Percentiles rank a stretch among this genome's conserved stretches.
phyloP scores from a whole-genome alignment of 768 basidiomycete species.

The Holtermannia corniformis region DNA sequence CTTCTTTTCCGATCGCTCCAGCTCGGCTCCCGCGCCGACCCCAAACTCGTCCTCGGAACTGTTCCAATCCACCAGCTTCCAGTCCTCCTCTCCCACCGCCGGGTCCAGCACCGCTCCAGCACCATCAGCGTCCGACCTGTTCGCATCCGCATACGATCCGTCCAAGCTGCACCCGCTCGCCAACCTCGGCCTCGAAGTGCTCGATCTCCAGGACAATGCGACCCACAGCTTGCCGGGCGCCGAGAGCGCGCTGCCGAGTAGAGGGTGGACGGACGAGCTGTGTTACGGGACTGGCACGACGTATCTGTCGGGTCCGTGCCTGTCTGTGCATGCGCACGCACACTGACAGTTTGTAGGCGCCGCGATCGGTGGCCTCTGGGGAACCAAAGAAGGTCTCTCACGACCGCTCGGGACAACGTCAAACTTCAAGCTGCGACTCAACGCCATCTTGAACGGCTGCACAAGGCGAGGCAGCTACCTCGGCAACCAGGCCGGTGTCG shows the following conservation, averaged over 20 bases:
- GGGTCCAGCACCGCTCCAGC: conserved; percentile 9
- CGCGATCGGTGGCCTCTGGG: conserved; percentile 90
- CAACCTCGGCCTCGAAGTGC: conserved; percentile 70
- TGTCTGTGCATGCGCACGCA: conserved; percentile 43
- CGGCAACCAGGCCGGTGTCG: conserved; percentile 94
- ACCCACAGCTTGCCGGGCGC: conserved; percentile 72
- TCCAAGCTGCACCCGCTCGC: conserved; percentile 89
- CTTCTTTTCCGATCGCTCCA: conserved; percentile 13
- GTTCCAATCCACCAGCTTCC: conserved; percentile 33
- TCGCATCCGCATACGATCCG: conserved; percentile 75
- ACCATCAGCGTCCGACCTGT: conserved; percentile 62
- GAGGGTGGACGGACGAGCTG: conserved; percentile 98
- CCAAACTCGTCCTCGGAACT: conserved; percentile 28
- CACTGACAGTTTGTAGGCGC: conserved; percentile 56
- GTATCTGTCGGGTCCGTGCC: conserved; percentile 83
- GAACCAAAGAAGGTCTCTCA: conserved; percentile 83
- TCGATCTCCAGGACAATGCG: conserved; percentile 95
- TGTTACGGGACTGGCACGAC: conserved; percentile 99
- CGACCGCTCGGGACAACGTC: conserved; percentile 49
- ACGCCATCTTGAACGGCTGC: conserved; percentile 91
- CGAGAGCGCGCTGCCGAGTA: conserved; percentile 78
- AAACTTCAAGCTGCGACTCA: conserved; percentile 66
- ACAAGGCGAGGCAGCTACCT: conserved; percentile 95
- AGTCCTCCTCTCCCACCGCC: conserved; percentile 14
- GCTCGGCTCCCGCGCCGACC: conserved; percentile 9